These are phyloP conservation scores for Mortierella hygrophila DNA, from an alignment of 192 early-diverging fungal species.

Conservation along the genomic window DNA sequence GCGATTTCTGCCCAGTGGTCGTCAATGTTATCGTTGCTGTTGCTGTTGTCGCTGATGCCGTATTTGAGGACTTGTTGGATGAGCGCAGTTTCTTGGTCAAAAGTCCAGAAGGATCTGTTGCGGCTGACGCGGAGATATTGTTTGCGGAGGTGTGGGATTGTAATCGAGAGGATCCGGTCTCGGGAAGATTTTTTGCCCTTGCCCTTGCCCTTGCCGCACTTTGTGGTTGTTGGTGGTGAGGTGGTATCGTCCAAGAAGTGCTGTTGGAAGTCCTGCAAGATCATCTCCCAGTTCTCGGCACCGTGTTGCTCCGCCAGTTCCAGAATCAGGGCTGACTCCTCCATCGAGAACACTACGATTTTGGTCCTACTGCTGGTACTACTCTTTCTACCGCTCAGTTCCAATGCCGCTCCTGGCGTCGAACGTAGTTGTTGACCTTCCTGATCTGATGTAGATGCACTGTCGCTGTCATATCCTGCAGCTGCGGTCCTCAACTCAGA, in stretches of 20 bases:
- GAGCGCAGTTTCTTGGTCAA: constrained; percentile 34
- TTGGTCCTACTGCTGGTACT: not conserved
- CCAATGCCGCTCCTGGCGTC: not conserved
- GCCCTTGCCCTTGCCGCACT: not conserved
- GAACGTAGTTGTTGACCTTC: not conserved
- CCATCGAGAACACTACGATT: constrained; percentile 26
- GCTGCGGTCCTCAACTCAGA: not conserved
- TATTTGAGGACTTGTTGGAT: constrained; percentile 38
- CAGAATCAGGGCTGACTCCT: constrained; percentile 13
- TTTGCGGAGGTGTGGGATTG: constrained; percentile 7
- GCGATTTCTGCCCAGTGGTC: constrained; percentile 28
- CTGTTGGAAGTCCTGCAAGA: constrained; percentile 24
- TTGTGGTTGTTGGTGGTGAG: not conserved
- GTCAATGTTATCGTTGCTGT: not conserved
- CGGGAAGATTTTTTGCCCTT: not conserved
- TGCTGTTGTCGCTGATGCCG: not conserved
- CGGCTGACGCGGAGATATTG: constrained; percentile 22
- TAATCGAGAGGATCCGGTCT: constrained; percentile 6
- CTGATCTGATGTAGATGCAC: not conserved
- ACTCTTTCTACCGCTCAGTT: not conserved
- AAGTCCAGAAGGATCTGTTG: constrained; percentile 19
- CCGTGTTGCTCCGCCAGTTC: constrained; percentile 24
- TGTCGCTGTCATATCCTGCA: not conserved
- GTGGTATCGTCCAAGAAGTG: constrained; percentile 6
- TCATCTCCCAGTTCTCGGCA: constrained; percentile 6